A percentile compares a stretch with the other conserved stretches of the same genome.
These are phyloP conservation scores for Berkeleyomyces basicola DNA, from an alignment of 2,329 filamentous ascomycete species.

Conservation along the genomic window DNA sequence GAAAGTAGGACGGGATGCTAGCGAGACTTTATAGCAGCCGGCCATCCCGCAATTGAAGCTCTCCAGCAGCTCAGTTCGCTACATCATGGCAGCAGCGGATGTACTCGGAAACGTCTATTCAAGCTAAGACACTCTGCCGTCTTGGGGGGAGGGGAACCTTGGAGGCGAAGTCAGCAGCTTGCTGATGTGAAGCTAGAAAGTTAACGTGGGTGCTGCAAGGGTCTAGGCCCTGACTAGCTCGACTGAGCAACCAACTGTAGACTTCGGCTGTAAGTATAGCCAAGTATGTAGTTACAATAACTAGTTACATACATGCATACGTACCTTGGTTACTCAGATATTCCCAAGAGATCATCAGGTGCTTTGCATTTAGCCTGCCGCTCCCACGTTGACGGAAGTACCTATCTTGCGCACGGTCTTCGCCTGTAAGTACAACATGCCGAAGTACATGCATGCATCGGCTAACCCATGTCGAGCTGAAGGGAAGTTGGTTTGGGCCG, in stretches of 20 bases:
- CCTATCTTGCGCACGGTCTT: neutral
- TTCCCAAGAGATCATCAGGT: no score
- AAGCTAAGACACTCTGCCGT: neutral
- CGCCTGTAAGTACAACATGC: neutral
- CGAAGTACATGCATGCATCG: neutral
- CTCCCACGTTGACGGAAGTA: neutral
- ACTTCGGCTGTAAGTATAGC: no score
- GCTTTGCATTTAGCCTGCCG: neutral
- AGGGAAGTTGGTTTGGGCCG: neutral
- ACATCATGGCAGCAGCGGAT: neutral
- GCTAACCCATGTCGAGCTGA: conserved; percentile 1
- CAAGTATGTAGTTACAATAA: no score
- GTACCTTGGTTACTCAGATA: no score
- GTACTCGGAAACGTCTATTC: neutral
- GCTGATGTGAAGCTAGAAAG: neutral
- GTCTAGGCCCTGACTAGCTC: neutral
- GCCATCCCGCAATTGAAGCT: neutral
- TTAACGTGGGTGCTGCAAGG: neutral
- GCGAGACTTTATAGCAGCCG: neutral
- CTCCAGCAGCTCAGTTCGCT: neutral
- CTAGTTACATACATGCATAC: no score
- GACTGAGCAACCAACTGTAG: neutral
- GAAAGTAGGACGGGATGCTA: neutral
- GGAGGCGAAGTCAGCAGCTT: neutral
- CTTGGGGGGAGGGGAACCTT: neutral